Evolutionary conservation across 2,329 filamentous ascomycete genomes (phyloP).

Genomic region (Arthrobotrys entomopaga): DNA sequence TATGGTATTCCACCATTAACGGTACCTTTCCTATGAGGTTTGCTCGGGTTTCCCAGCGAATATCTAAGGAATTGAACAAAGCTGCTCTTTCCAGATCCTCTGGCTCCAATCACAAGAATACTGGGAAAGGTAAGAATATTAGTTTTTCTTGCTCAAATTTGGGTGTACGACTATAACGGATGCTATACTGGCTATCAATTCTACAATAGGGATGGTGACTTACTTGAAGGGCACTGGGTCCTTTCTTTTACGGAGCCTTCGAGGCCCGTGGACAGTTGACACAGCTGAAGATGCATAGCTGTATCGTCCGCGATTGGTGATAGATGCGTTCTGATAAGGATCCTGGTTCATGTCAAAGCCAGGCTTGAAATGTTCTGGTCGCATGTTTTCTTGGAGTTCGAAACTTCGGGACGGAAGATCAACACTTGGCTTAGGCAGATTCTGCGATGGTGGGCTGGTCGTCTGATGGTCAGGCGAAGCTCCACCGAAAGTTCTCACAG

Average conservation of each 20-base stretch:
- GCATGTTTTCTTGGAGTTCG: constrained; percentile 3
- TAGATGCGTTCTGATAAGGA: constrained; percentile 38
- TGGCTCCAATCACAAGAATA: constrained; percentile 87
- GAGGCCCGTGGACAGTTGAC: constrained; percentile 84
- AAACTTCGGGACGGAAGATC: constrained; percentile 5
- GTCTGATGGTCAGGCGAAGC: constrained; percentile 21
- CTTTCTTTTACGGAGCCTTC: constrained; percentile 90
- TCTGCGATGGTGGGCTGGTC: constrained; percentile 26
- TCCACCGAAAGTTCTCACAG: constrained; percentile 51
- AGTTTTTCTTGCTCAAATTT: neutral
- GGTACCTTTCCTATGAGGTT: constrained; percentile 70
- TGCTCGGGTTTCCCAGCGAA: constrained; percentile 73
- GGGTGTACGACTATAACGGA: too few species aligned
- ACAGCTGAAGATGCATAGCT: constrained; percentile 93
- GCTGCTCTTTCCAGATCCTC: constrained; percentile 90
- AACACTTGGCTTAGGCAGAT: constrained; percentile 34
- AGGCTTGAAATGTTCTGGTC: constrained; percentile 41
- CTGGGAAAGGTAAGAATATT: constrained; percentile 65
- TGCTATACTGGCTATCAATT: neutral
- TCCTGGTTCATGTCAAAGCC: constrained; percentile 53
- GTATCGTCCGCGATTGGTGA: constrained; percentile 80
- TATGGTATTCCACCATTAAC: constrained; percentile 24
- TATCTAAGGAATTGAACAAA: constrained; percentile 95
- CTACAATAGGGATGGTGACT: constrained; percentile 63
- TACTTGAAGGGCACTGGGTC: constrained; percentile 99